Percentiles rank a stretch among this genome's conserved stretches.
These are phyloP conservation scores for Lasiosphaeria ovina DNA, from an alignment of 495 filamentous ascomycete species.

Conservation along the genomic window DNA sequence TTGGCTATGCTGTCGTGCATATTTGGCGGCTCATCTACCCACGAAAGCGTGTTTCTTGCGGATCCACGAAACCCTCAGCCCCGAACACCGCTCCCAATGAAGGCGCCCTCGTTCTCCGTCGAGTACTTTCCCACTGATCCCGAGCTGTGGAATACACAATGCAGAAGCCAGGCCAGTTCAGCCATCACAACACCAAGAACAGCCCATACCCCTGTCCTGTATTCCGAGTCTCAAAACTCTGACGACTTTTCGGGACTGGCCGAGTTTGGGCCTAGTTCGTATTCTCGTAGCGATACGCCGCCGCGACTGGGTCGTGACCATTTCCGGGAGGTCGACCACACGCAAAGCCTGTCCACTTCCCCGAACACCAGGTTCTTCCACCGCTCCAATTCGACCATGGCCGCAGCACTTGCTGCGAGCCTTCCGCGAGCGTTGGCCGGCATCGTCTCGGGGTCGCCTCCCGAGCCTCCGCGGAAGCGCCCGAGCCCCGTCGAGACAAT, in stretches of 20 bases:
- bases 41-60: slow-evolving; percentile 48
- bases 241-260: slow-evolving; percentile 52
- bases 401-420: slow-evolving; percentile 65
- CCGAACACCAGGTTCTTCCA: slow-evolving; percentile 58
- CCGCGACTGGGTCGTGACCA: slow-evolving; percentile 45
- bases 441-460: slow-evolving; percentile 68
- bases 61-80: slow-evolving; percentile 47
- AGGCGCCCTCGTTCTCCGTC: slow-evolving; percentile 61
- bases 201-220: slow-evolving; percentile 51
- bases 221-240: slow-evolving; percentile 59
- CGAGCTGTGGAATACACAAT: slow-evolving; percentile 53
- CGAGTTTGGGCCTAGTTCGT: slow-evolving; percentile 52
- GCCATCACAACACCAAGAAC: slow-evolving; percentile 59
- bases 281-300: slow-evolving; percentile 66
- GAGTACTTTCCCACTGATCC: slow-evolving; percentile 67
- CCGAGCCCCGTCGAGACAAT: slow-evolving; percentile 66
- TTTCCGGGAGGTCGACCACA: slow-evolving; percentile 35
- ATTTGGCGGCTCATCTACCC: slow-evolving; percentile 62
- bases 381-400: slow-evolving; percentile 56
- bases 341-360: slow-evolving; percentile 69
- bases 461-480: slow-evolving; percentile 61
- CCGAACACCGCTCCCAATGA: slow-evolving; percentile 60
- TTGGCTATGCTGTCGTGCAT: slow-evolving; percentile 91
- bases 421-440: slow-evolving; percentile 71
- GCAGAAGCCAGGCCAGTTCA: slow-evolving; percentile 47